Conservation (phyloP, 306 rosid genomes). For the Prunus armeniaca region DNA sequence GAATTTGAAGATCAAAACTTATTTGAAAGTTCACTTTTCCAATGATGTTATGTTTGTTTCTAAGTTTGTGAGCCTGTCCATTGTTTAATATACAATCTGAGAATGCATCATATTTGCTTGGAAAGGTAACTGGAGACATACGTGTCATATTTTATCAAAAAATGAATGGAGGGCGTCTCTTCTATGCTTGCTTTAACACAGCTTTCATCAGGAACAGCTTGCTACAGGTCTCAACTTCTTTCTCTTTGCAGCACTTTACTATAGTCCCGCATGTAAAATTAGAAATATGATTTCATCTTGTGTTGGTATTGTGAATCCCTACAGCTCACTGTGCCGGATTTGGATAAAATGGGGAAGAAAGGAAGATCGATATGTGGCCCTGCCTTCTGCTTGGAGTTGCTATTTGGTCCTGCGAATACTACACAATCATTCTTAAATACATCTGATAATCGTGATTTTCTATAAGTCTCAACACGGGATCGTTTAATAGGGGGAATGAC, state of each 20-base stretch:
- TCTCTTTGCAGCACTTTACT: background rate
- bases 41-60: too few species aligned
- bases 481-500: background rate
- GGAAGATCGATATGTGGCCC: slow-evolving; percentile 88
- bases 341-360: slow-evolving; percentile 80
- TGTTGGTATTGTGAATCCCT: background rate
- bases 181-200: slow-evolving; percentile 92
- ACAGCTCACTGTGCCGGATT: slow-evolving; percentile 59
- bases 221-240: slow-evolving; percentile 56
- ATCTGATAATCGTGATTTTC: slow-evolving; percentile 15
- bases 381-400: slow-evolving; percentile 72
- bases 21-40: too few species aligned
- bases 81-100: too few species aligned
- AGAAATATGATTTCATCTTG: background rate
- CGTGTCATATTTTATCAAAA: slow-evolving; percentile 84
- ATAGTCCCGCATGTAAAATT: background rate
- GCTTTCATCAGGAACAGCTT: slow-evolving; percentile 82
- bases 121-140: slow-evolving; percentile 84
- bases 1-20: too few species aligned
- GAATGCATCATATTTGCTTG: background rate
- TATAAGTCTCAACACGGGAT: slow-evolving; percentile 1
- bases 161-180: slow-evolving; percentile 89
- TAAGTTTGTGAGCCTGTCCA: too few species aligned
- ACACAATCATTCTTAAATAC: slow-evolving; percentile 40
- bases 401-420: slow-evolving; percentile 92